phyloP scores from a whole-genome alignment of 345 rosid species.

The Clausena lansium region DNA sequence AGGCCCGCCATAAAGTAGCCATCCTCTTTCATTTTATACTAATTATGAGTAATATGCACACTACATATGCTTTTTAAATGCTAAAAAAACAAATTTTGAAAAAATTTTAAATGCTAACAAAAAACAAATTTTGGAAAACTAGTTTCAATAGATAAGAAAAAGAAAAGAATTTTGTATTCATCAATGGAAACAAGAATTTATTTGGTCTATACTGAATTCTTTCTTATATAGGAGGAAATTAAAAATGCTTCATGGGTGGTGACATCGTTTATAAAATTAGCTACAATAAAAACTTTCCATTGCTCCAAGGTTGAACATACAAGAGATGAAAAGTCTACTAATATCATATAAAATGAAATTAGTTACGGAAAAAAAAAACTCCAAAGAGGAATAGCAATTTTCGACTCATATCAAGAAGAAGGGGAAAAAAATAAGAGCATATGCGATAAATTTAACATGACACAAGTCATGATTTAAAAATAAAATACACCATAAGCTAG shows the following conservation, averaged over 20 bases:
- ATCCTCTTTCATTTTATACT: conserved; percentile 16
- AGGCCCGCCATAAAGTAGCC: too few species aligned
- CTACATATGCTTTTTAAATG: background rate
- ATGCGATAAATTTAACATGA: background rate
- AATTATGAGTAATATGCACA: background rate
- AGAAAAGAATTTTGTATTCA: conserved; percentile 9
- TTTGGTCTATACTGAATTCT: background rate
- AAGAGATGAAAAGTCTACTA: background rate
- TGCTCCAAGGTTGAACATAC: background rate
- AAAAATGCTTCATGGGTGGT: too few species aligned
- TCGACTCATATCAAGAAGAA: background rate
- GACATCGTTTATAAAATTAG: too few species aligned
- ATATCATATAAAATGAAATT: background rate
- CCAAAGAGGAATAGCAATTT: background rate
- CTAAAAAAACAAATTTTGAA: background rate
- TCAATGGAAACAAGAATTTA: background rate
- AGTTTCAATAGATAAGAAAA: background rate
- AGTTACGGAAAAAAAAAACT: background rate
- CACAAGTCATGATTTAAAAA: background rate
- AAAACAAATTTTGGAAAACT: background rate
- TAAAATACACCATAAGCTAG: background rate
- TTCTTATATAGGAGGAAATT: background rate
- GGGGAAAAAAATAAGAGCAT: background rate
- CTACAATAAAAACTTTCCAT: background rate
- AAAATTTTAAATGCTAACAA: background rate